Evolutionary conservation across 1,284 basidiomycete genomes (phyloP).

Genomic region (Naganishia cerealis): DNA sequence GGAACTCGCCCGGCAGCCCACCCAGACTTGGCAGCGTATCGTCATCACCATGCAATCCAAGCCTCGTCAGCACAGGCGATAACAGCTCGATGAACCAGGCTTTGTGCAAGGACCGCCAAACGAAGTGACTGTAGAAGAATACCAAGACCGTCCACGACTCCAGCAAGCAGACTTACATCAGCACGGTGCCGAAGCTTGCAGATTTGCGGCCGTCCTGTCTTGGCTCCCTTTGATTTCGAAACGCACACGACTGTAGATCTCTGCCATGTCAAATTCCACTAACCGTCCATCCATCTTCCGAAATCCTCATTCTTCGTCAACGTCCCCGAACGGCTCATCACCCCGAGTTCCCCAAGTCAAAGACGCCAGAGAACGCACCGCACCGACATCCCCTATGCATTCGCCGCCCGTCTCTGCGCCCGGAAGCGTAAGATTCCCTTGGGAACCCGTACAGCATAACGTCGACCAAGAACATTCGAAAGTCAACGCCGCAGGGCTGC

Average conservation of each 20-base stretch:
- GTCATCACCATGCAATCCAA: background rate
- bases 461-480: conserved; percentile 17
- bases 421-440: conserved; percentile 26
- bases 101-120: background rate
- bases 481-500: conserved; percentile 28
- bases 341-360: conserved; percentile 11
- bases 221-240: conserved; percentile 5
- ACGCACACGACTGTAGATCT: conserved; percentile 10
- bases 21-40: conserved; percentile 7
- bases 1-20: background rate
- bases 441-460: conserved; percentile 25
- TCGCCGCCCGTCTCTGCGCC: conserved; percentile 12
- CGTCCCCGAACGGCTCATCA: conserved; percentile 2
- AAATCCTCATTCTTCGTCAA: background rate
- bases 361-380: background rate
- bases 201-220: conserved; percentile 18
- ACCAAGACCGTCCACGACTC: background rate
- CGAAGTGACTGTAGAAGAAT: conserved; percentile 1
- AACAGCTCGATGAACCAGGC: no score
- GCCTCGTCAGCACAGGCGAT: background rate
- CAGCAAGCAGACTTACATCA: background rate
- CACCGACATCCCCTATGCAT: background rate
- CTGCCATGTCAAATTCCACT: background rate
- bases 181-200: background rate
- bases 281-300: conserved; percentile 17